Evolutionary conservation across 108 stramenopile genomes (phyloP).

Genomic region (Cafeteria roenbergensis): DNA sequence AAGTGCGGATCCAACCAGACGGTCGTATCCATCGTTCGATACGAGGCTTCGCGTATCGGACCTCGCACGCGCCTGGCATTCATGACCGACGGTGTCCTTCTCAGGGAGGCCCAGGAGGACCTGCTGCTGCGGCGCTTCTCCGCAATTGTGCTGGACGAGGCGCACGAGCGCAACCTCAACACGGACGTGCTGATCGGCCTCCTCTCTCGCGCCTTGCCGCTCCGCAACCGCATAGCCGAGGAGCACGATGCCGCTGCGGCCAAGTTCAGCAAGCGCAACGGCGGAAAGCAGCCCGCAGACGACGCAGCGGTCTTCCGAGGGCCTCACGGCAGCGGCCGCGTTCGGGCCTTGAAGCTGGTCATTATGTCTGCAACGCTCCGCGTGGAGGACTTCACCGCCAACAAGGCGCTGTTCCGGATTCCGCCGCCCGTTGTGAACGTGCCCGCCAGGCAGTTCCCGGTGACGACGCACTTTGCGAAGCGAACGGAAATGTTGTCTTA

Average conservation of each 20-base stretch:
- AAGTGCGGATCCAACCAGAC: constrained; percentile 32
- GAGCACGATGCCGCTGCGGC: constrained; percentile 32
- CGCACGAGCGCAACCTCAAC: constrained; percentile 80
- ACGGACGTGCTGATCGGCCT: constrained; percentile 92
- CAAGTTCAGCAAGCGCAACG: not conserved
- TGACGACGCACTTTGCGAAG: constrained; percentile 85
- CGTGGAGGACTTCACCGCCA: constrained; percentile 77
- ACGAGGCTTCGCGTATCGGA: constrained; percentile 69
- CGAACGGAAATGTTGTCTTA: constrained; percentile 84
- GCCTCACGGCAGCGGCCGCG: constrained; percentile 18
- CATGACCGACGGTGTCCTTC: constrained; percentile 95
- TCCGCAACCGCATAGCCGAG: constrained; percentile 56
- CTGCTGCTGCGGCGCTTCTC: constrained; percentile 74
- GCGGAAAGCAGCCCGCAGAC: constrained; percentile 1
- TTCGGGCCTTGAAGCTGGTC: constrained; percentile 67
- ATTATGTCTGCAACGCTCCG: constrained; percentile 95
- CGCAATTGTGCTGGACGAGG: constrained; percentile 80
- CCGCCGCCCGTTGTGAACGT: constrained; percentile 62
- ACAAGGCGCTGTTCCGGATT: constrained; percentile 54
- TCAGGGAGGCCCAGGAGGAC: constrained; percentile 76
- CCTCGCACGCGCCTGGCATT: constrained; percentile 70
- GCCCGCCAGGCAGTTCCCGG: constrained; percentile 76
- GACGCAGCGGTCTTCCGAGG: not conserved
- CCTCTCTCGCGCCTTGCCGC: constrained; percentile 62
- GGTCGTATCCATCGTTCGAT: constrained; percentile 84